Evolutionary conservation across 2,329 filamentous ascomycete species (phyloP).

Genomic region (Pseudogymnoascus sp.): DNA sequence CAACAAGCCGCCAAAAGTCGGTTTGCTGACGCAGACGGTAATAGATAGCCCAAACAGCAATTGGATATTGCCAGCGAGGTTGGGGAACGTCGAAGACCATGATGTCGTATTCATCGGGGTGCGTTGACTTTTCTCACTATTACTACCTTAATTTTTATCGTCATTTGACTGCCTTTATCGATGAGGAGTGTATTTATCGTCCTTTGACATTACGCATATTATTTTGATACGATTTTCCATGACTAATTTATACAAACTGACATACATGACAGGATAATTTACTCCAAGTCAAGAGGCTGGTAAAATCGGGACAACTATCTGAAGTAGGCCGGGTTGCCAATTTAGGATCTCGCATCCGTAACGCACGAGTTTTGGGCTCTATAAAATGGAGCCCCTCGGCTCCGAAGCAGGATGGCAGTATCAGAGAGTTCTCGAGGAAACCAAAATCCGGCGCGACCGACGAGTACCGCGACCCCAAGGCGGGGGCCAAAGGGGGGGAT

Average conservation of each 20-base stretch:
- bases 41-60: slow-evolving; percentile 68
- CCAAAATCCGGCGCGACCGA: background rate
- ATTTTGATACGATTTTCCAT: background rate
- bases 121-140: slow-evolving; percentile 32
- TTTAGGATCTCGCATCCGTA: slow-evolving; percentile 72
- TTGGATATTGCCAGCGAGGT: slow-evolving; percentile 71
- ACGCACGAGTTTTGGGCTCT: slow-evolving; percentile 68
- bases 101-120: slow-evolving; percentile 84
- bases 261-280: slow-evolving; percentile 55
- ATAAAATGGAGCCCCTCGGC: slow-evolving; percentile 25
- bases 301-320: slow-evolving; percentile 61
- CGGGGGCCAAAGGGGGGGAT: background rate
- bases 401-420: background rate
- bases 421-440: background rate
- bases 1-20: slow-evolving; percentile 48
- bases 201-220: slow-evolving; percentile 11
- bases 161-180: slow-evolving; percentile 3
- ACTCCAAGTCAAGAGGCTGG: slow-evolving; percentile 73
- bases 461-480: background rate
- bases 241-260: slow-evolving; percentile 17
- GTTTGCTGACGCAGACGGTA: slow-evolving; percentile 72
- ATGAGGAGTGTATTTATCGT: background rate
- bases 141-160: slow-evolving; percentile 5
- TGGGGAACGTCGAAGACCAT: slow-evolving; percentile 63
- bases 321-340: slow-evolving; percentile 72